Base-by-base conservation (phyloP, 192 early-diverging fungal species). In the Podila verticillata region DNA sequence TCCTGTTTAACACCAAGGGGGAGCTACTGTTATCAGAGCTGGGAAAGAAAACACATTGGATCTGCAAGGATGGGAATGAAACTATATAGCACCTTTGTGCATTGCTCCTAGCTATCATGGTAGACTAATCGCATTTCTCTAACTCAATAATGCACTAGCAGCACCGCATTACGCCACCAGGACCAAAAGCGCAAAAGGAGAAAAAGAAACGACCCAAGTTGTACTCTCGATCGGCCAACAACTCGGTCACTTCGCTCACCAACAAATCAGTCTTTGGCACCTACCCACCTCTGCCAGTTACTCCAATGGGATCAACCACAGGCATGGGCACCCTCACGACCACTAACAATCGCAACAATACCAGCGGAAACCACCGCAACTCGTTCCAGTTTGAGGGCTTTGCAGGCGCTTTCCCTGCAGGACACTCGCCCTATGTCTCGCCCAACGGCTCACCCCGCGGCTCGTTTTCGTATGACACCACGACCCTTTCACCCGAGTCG, bases 141-240 rank as follows among this genome's bases (percentile, higher is more conserved):
- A 19, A 26, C 17, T 0, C 20, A 54, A 51, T 29, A 29, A 34
- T 61, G 47, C 63, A 17, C 17, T 75, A 68, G 74, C 30, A 31
- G 1, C 63, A 69, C 13, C 68, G 39, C 10, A 7, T 19, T 3
- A 31, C 63, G 15, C 28, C 49, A 3, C n/a, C 66, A 48, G 26
- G 58, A 24, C 44, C 73, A 44, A 72, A 72, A 48, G 59, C 39
- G 7, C 70, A 26, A 31, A 80, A 80, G 47, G 77, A 80, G 31
- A 80, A 80, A 47, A 80, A 80, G 70, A 80, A 72, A 48, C 77
- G 70, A 13, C 36, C 75, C n/a, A n/a, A 17, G 12, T 48, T 72
- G 4, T 80, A 72, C 61, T 67, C 32, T 26, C 65, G 65, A 5
- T 80, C 77, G 2, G 77, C 77, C 47, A 80, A 80, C 62, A 68